phyloP scores from a whole-genome alignment of 2,329 filamentous ascomycete genomes.

The Neonectria magnoliae region DNA sequence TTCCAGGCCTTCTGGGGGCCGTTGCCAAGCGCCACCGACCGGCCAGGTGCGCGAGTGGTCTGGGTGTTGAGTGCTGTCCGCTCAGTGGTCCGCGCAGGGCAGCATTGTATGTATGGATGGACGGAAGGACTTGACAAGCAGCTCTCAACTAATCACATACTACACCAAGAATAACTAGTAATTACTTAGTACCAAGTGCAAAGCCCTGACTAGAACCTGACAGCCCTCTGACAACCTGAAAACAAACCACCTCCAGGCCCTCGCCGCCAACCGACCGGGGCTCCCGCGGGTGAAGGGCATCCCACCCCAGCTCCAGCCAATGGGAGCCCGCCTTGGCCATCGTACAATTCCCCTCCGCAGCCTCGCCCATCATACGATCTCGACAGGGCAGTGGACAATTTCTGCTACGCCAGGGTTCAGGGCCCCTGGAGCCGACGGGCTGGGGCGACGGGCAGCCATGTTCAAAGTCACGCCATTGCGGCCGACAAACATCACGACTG shows the following conservation, averaged over 20 bases:
- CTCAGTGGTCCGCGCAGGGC: background rate
- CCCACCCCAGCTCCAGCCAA: conserved; percentile 31
- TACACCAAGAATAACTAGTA: too few relatives aligned
- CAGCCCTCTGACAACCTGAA: too few relatives aligned
- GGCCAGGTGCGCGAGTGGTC: background rate
- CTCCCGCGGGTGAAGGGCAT: conserved; percentile 24
- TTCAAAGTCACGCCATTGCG: conserved; percentile 45
- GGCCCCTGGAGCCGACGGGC: conserved; percentile 37
- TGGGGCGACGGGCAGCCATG: conserved; percentile 35
- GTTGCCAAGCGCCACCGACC: conserved; percentile 15
- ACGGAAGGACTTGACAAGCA: too few relatives aligned
- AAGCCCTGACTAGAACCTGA: background rate
- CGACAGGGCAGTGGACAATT: conserved; percentile 38
- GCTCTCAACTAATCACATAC: too few relatives aligned
- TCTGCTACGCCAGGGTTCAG: conserved; percentile 43
- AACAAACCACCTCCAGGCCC: background rate
- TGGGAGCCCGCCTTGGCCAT: conserved; percentile 38
- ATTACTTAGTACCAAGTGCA: too few relatives aligned
- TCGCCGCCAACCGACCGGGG: conserved; percentile 10
- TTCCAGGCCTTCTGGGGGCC: conserved; percentile 22
- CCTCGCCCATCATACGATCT: conserved; percentile 54
- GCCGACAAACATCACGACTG: conserved; percentile 42
- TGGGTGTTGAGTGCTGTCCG: too few relatives aligned
- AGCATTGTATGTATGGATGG: too few relatives aligned
- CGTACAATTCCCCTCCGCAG: conserved; percentile 49